phyloP scores from a whole-genome alignment of 306 rosid species.

The Astragalus glycyphyllos region DNA sequence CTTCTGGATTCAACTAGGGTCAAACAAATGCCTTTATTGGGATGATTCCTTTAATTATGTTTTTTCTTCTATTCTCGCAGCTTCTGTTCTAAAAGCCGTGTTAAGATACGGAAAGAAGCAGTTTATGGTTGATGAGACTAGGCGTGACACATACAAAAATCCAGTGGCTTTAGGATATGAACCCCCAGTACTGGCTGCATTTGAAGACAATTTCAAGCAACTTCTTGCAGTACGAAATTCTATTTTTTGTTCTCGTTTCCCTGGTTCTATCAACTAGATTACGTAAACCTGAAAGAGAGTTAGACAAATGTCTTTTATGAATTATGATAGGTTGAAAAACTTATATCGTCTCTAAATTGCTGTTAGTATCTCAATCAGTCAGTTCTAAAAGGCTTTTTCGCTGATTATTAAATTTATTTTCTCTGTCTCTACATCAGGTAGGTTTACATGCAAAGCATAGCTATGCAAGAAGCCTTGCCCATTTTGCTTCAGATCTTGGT shows the following conservation, averaged over 20 bases:
- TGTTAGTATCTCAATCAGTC: neutral
- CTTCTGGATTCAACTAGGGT: neutral
- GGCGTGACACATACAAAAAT: conserved; percentile 74
- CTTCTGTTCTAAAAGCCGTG: conserved; percentile 84
- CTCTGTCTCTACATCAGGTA: conserved; percentile 60
- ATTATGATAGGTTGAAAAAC: conserved; percentile 16
- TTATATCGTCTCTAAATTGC: neutral
- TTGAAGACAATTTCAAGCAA: conserved; percentile 72
- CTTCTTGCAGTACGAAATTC: conserved; percentile 64
- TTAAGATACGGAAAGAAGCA: conserved; percentile 82
- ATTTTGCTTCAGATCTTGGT: conserved; percentile 84
- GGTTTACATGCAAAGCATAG: conserved; percentile 69
- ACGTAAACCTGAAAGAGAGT: conserved; percentile 25
- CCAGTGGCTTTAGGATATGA: conserved; percentile 50
- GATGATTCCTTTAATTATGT: conserved; percentile 23
- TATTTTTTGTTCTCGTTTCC: conserved; percentile 11
- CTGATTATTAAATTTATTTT: neutral
- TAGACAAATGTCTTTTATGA: conserved; percentile 20
- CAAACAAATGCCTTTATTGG: conserved; percentile 18
- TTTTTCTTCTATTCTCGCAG: conserved; percentile 52
- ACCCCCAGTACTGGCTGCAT: conserved; percentile 50
- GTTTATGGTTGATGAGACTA: conserved; percentile 74
- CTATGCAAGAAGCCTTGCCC: conserved; percentile 84
- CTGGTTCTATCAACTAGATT: conserved; percentile 16
- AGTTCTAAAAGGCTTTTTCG: conserved; percentile 18